Conservation (phyloP, 345 rosid species). For the Camelina neglecta region DNA sequence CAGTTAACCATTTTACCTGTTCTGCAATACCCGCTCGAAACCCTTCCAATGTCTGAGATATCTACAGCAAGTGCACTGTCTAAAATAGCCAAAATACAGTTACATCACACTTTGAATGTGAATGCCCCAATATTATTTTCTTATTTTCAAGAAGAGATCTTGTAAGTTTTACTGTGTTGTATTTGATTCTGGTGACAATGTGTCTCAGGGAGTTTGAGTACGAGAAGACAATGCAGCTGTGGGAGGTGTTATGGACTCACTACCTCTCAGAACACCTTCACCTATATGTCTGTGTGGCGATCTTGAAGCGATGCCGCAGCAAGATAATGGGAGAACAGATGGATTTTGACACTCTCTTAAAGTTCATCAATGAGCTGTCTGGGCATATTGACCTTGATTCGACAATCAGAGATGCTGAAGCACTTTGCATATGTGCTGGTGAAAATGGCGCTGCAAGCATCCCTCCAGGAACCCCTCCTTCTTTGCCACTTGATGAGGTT, state of each 20-base stretch:
- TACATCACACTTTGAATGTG: conserved; percentile 7
- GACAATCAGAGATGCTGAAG: conserved; percentile 88
- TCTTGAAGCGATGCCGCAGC: conserved; percentile 83
- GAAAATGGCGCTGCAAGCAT: conserved; percentile 89
- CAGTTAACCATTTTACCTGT: not conserved
- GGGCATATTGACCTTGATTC: conserved; percentile 78
- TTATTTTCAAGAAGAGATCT: not conserved
- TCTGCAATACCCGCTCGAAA: not conserved
- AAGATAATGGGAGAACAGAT: conserved; percentile 90
- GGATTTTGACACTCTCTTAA: conserved; percentile 96
- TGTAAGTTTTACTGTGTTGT: not conserved
- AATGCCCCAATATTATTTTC: not conserved
- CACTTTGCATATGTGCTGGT: conserved; percentile 89
- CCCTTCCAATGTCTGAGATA: not conserved
- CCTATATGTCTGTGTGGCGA: conserved; percentile 80
- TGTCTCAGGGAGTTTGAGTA: conserved; percentile 84
- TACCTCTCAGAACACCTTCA: conserved; percentile 89
- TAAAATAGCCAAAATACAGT: conserved; percentile 4
- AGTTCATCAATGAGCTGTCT: conserved; percentile 91
- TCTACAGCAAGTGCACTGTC: not conserved
- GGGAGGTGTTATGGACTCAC: conserved; percentile 98
- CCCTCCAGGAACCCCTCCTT: conserved; percentile 96
- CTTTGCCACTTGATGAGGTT: conserved; percentile 68
- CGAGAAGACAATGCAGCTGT: conserved; percentile 72
- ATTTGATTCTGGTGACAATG: conserved; percentile 28